phyloP scores from a whole-genome alignment of 1,284 basidiomycete genomes.

The Moesziomyces sp. region DNA sequence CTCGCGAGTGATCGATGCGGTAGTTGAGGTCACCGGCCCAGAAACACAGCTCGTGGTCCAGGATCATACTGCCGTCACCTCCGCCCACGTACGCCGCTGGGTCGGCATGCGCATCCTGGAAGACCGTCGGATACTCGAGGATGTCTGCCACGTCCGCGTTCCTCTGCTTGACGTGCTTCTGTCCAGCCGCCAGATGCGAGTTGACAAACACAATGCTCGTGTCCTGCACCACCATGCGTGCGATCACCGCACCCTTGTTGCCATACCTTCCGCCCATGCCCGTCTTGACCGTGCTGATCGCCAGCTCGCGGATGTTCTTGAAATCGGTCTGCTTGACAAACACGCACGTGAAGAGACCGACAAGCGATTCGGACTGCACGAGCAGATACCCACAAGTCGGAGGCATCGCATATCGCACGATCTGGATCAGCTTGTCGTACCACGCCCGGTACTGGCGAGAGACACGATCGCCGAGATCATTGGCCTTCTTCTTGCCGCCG shows the following conservation, averaged over 20 bases:
- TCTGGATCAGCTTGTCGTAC: conserved; percentile 56
- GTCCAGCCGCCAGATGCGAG: conserved; percentile 94
- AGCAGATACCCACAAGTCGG: conserved; percentile 76
- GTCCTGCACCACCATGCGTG: conserved; percentile 88
- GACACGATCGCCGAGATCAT: conserved; percentile 53
- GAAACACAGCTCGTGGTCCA: conserved; percentile 94
- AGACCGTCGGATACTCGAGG: conserved; percentile 50
- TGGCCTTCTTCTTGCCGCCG: conserved; percentile 52
- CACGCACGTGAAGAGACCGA: conserved; percentile 88
- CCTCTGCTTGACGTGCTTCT: conserved; percentile 80
- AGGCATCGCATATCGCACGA: conserved; percentile 58
- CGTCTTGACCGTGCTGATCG: conserved; percentile 84
- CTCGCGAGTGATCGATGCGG: conserved; percentile 88
- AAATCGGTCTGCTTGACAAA: conserved; percentile 77
- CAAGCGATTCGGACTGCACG: conserved; percentile 85
- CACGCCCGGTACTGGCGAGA: conserved; percentile 53
- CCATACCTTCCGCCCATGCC: conserved; percentile 93
- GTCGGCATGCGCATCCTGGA: conserved; percentile 29
- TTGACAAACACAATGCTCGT: conserved; percentile 85
- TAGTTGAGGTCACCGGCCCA: conserved; percentile 77
- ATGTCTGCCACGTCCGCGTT: conserved; percentile 83
- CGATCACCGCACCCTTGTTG: conserved; percentile 95
- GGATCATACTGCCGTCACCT: conserved; percentile 90
- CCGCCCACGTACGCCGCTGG: conserved; percentile 81
- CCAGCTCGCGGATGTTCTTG: conserved; percentile 75